Conservation (phyloP, 768 basidiomycete genomes). For the Suillus subluteus region DNA sequence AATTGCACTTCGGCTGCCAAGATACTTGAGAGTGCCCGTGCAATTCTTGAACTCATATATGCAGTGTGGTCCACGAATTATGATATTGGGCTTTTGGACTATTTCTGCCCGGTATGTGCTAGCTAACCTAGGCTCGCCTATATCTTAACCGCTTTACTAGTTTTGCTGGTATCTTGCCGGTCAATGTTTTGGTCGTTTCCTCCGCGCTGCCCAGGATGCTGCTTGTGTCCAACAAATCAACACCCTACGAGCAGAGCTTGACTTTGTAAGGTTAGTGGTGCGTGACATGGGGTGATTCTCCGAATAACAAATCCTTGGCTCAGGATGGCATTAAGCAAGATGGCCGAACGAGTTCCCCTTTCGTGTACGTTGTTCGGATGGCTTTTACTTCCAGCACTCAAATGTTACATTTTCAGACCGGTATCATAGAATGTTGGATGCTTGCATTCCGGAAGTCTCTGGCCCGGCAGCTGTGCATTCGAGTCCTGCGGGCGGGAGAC, state of each 20-base stretch:
- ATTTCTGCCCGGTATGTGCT: constrained; percentile 64
- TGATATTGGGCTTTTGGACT: constrained; percentile 69
- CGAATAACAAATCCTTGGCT: constrained; percentile 5
- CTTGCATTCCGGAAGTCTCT: constrained; percentile 18
- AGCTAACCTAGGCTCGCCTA: not conserved
- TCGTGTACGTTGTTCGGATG: constrained; percentile 43
- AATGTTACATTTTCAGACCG: constrained; percentile 18
- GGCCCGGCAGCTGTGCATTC: constrained; percentile 9
- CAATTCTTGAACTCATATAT: constrained; percentile 69
- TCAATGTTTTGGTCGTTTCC: constrained; percentile 66
- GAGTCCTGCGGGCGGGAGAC: constrained; percentile 13
- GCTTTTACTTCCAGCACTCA: not conserved
- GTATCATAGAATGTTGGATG: constrained; percentile 28
- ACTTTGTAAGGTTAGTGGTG: constrained; percentile 63
- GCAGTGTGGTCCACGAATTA: constrained; percentile 70
- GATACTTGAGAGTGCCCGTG: constrained; percentile 67
- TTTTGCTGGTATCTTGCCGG: constrained; percentile 75
- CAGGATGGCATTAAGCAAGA: constrained; percentile 60
- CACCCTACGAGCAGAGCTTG: constrained; percentile 63
- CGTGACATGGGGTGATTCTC: not conserved
- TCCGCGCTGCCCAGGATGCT: constrained; percentile 63
- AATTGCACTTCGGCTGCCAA: constrained; percentile 72
- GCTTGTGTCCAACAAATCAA: constrained; percentile 59
- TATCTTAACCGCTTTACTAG: constrained; percentile 33
- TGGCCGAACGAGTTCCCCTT: constrained; percentile 70